Evolutionary conservation across 208 protist species (phyloP).

Genomic region (Zelonia costaricensis): DNA sequence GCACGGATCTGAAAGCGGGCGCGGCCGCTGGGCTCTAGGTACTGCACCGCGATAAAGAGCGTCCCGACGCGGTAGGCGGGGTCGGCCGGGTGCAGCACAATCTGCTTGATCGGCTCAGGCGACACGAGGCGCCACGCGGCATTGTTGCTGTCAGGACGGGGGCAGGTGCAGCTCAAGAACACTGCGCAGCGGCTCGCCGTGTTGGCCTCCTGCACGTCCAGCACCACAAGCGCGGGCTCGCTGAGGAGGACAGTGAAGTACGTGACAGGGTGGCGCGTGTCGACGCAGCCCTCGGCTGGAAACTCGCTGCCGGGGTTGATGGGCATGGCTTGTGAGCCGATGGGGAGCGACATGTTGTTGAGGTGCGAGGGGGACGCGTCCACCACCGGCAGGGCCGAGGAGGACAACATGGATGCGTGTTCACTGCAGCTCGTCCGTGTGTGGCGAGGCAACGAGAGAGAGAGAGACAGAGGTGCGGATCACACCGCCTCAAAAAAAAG

Average conservation of each 20-base stretch:
- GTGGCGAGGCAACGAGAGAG: too few relatives aligned
- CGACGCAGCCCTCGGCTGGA: conserved; percentile 22
- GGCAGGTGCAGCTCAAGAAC: conserved; percentile 65
- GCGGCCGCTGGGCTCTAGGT: conserved; percentile 70
- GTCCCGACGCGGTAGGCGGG: conserved; percentile 43
- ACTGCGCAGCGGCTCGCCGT: conserved; percentile 71
- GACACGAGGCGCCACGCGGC: conserved; percentile 80
- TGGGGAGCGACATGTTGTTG: conserved; percentile 6
- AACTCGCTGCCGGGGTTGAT: conserved; percentile 26
- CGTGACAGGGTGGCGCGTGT: conserved; percentile 48
- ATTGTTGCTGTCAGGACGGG: conserved; percentile 63
- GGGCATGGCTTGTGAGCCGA: conserved; percentile 11
- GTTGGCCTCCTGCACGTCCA: conserved; percentile 85
- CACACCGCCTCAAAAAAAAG: too few relatives aligned
- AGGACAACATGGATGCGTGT: conserved; percentile 2
- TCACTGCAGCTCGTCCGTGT: too few relatives aligned
- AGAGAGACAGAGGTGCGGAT: too few relatives aligned
- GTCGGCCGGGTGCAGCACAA: conserved; percentile 81
- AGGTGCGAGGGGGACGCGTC: conserved; percentile 8
- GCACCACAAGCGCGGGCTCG: conserved; percentile 49
- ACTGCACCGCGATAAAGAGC: conserved; percentile 76
- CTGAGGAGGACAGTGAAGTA: conserved; percentile 62
- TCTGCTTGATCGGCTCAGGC: conserved; percentile 65
- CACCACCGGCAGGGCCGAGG: background rate
- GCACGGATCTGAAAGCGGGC: conserved; percentile 71